Base-by-base conservation (phyloP, 805 yeast species). In the Lipomyces mesembrius region DNA sequence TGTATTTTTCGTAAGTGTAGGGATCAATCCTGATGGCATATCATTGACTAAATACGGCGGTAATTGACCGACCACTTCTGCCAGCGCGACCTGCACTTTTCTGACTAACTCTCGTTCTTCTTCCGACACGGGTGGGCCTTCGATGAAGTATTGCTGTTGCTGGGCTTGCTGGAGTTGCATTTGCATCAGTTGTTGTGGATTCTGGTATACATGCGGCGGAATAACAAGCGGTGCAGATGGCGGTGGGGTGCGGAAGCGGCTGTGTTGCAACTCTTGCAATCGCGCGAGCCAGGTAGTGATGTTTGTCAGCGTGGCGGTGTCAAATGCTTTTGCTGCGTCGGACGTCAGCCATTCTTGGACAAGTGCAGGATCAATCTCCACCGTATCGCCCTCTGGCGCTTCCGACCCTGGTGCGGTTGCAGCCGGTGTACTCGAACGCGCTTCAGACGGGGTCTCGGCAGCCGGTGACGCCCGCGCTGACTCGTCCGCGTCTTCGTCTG, bases 191-290 rank as follows among this genome's bases (percentile, higher is more conserved):
- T 52, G 62, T 17, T 65, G 61, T 17, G 70, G 65, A 22, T 61
- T 63, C 35, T 63, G 67, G 55, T 63, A 67, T 69, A 43, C 70
- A 62, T 65, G 72, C 74, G 57, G 62, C 35, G 49, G 75, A 64
- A 37, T 72, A 69, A 39, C 71, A 68, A 14, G 72, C 57, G 66
- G 68, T 39, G 64, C 66, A 25, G 43, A 59, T 63, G 66, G 73
- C 70, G 43, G 71, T 57, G 73, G 57, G 12, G 71, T 68, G 14
- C 69, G 56, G 34, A 79, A 77, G 68, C 92, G 81, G 54, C 77
- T 73, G 20, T 82, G 79, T 74, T 90, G 87, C 39, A 85, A 66
- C 29, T 77, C 77, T 68, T 85, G 84, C 32, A 90, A 75, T 65
- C 85, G 83, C 11, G 81, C 70, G 27, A 90, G 72, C 56, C 83